phyloP scores from a whole-genome alignment of 306 rosid species.

The Delonix regia region DNA sequence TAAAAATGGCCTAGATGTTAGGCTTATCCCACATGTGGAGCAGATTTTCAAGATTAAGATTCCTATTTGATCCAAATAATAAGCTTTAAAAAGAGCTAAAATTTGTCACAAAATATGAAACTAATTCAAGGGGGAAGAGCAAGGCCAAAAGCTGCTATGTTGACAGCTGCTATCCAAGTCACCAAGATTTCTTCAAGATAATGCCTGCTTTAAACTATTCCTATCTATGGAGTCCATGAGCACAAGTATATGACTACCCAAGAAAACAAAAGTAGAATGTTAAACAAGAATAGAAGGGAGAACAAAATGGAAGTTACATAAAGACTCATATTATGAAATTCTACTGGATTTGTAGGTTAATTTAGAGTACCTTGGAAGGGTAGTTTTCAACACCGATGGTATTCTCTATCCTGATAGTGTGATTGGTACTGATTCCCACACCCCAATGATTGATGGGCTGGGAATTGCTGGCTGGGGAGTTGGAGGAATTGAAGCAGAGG shows the following conservation, averaged over 20 bases:
- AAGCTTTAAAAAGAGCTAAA: not conserved
- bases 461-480: conserved; percentile 88
- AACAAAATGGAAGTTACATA: not conserved
- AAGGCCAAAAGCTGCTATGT: not conserved
- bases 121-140: not conserved
- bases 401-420: conserved; percentile 78
- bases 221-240: not conserved
- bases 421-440: conserved; percentile 77
- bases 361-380: conserved; percentile 70
- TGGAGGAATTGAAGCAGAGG: too few relatives aligned
- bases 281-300: not conserved
- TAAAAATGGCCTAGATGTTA: too few relatives aligned
- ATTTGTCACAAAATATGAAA: not conserved
- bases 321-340: not conserved
- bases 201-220: not conserved
- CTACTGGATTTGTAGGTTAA: conserved; percentile 53
- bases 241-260: not conserved
- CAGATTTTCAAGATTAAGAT: too few relatives aligned
- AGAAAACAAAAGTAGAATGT: not conserved
- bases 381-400: conserved; percentile 63
- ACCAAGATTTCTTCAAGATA: not conserved
- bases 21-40: too few relatives aligned
- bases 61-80: too few relatives aligned
- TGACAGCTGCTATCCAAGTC: not conserved
- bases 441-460: conserved; percentile 80